Evolutionary conservation across 306 rosid genomes (phyloP).

Genomic region (Lathyrus aphaca): DNA sequence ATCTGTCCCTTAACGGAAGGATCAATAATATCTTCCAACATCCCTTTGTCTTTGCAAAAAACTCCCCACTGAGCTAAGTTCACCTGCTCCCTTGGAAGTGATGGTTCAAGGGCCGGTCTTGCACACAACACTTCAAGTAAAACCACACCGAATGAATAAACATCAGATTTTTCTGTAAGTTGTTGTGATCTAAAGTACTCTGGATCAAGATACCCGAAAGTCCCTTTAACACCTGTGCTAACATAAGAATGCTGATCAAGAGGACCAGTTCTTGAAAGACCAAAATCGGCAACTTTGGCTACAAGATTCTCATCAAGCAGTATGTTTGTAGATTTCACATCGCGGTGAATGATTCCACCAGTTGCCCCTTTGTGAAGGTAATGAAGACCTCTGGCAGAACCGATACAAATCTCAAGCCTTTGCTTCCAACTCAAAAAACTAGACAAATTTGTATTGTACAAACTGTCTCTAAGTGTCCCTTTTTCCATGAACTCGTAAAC

Average conservation of each 20-base stretch:
- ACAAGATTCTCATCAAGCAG: conserved; percentile 51
- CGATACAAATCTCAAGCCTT: conserved; percentile 64
- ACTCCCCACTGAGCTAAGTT: conserved; percentile 61
- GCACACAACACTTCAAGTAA: conserved; percentile 60
- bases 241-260: conserved; percentile 44
- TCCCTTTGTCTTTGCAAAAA: conserved; percentile 48
- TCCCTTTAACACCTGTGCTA: conserved; percentile 54
- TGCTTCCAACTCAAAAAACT: conserved; percentile 48
- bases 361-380: conserved; percentile 58
- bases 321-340: conserved; percentile 60
- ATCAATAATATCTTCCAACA: conserved; percentile 46
- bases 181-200: conserved; percentile 51
- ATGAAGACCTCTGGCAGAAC: conserved; percentile 56
- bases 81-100: conserved; percentile 45
- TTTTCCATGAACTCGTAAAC: conserved; percentile 60
- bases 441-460: conserved; percentile 40
- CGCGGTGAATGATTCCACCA: conserved; percentile 64
- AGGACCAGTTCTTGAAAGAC: conserved; percentile 58
- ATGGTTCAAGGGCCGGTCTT: conserved; percentile 46
- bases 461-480: conserved; percentile 54
- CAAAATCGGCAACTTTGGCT: conserved; percentile 67
- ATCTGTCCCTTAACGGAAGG: conserved; percentile 47
- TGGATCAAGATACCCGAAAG: conserved; percentile 65
- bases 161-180: conserved; percentile 62
- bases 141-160: conserved; percentile 62